These are phyloP conservation scores for Auriculariales sp. DNA, from an alignment of 768 basidiomycete genomes.

Conservation along the genomic window DNA sequence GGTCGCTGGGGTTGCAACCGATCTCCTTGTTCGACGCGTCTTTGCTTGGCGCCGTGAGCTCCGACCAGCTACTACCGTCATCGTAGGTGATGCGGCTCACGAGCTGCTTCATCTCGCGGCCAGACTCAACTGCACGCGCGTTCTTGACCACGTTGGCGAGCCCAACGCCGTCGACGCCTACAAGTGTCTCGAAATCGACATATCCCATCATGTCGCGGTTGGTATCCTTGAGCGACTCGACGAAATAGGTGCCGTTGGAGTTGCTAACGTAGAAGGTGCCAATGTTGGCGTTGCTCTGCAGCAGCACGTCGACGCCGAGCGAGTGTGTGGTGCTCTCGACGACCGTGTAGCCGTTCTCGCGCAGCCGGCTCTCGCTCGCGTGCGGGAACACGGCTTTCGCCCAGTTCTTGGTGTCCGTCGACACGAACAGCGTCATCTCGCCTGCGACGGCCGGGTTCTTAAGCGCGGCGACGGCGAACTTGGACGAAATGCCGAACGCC, in stretches of 20 bases:
- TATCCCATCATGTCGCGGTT: conserved; percentile 80
- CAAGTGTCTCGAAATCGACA: conserved; percentile 85
- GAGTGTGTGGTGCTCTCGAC: conserved; percentile 91
- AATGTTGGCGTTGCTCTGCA: conserved; percentile 37
- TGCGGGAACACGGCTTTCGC: conserved; percentile 88
- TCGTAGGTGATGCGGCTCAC: conserved; percentile 79
- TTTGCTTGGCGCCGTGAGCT: conserved; percentile 42
- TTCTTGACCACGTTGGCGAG: conserved; percentile 81
- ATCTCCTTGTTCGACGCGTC: conserved; percentile 49
- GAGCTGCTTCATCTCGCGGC: conserved; percentile 54
- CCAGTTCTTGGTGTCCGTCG: conserved; percentile 73
- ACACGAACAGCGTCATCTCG: conserved; percentile 78
- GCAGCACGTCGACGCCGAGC: conserved; percentile 83
- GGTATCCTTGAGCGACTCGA: conserved; percentile 79
- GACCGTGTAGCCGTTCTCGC: conserved; percentile 91
- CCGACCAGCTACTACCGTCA: conserved; percentile 39
- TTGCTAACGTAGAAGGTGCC: conserved; percentile 94
- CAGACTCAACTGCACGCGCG: conserved; percentile 65
- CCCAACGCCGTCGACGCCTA: conserved; percentile 81
- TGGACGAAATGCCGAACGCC: conserved; percentile 84
- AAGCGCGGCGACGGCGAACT: conserved; percentile 84
- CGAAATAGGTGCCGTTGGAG: conserved; percentile 91
- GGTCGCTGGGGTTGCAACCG: conserved; percentile 42
- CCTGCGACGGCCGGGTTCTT: conserved; percentile 39
- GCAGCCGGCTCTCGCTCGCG: conserved; percentile 57